Evolutionary conservation across 257 asterid species (phyloP).

Genomic region (Plantago elongata): DNA sequence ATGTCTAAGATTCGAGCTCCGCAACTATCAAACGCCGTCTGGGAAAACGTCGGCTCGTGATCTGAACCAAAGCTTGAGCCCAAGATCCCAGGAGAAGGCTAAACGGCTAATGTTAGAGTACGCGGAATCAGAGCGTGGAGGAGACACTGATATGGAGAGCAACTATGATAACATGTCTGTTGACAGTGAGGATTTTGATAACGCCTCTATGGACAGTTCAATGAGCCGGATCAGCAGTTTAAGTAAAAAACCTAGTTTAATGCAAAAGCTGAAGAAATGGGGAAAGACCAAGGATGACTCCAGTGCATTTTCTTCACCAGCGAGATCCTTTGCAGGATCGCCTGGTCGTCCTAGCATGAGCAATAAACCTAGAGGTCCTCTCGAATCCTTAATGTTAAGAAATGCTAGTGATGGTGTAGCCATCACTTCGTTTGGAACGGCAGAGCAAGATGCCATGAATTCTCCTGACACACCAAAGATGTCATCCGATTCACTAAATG

Average conservation of each 20-base stretch:
- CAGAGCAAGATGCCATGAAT: constrained; percentile 46
- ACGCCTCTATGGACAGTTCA: constrained; percentile 66
- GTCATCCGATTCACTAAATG: constrained; percentile 41
- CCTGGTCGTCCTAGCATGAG: constrained; percentile 52
- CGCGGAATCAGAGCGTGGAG: constrained; percentile 95
- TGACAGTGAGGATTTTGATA: constrained; percentile 89
- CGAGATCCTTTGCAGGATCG: constrained; percentile 68
- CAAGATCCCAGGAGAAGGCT: constrained; percentile 80
- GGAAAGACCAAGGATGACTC: constrained; percentile 76
- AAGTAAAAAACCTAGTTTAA: constrained; percentile 68
- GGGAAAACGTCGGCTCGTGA: constrained; percentile 85
- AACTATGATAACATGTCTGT: constrained; percentile 77
- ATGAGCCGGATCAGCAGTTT: constrained; percentile 57
- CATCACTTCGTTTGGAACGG: constrained; percentile 70
- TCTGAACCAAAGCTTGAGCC: constrained; percentile 77
- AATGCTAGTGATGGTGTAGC: constrained; percentile 74
- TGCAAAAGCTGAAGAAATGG: constrained; percentile 90
- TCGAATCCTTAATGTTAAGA: constrained; percentile 81
- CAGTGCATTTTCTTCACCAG: constrained; percentile 62
- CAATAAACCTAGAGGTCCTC: constrained; percentile 58
- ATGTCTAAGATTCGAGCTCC: constrained; percentile 85
- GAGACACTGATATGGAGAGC: constrained; percentile 87
- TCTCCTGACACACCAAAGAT: constrained; percentile 48
- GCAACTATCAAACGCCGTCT: constrained; percentile 66
- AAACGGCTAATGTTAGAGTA: constrained; percentile 86